These are phyloP conservation scores for Ophiostoma sp. DNA, from an alignment of 2,329 filamentous ascomycete genomes.

Conservation along the genomic window DNA sequence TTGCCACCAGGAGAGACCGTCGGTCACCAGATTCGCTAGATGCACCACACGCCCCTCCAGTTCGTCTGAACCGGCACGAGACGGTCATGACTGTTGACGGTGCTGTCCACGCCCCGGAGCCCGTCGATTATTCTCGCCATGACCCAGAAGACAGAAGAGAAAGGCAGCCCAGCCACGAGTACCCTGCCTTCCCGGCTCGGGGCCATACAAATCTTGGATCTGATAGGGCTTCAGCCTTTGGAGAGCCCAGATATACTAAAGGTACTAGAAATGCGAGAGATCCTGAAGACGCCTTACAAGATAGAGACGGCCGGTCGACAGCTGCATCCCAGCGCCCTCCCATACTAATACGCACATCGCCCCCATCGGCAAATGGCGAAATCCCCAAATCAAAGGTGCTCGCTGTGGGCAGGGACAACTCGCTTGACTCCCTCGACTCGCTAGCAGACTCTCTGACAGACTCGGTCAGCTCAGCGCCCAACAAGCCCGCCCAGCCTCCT, in stretches of 20 bases:
- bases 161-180: too few species aligned
- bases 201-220: too few species aligned
- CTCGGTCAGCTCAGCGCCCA: not conserved
- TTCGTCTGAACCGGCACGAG: too few species aligned
- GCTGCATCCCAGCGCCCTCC: constrained; percentile 13
- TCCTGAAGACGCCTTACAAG: not conserved
- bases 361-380: constrained; percentile 14
- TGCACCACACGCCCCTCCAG: too few species aligned
- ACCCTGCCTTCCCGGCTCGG: too few species aligned
- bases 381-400: not conserved
- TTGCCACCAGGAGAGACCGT: constrained; percentile 2
- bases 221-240: too few species aligned
- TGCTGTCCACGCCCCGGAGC: too few species aligned
- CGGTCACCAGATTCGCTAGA: not conserved
- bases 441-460: not conserved
- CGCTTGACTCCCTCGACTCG: constrained; percentile 3
- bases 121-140: too few species aligned
- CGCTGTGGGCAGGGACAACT: not conserved
- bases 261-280: not conserved
- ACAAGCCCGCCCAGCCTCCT: not conserved
- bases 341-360: constrained; percentile 17
- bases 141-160: too few species aligned
- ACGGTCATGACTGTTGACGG: too few species aligned
- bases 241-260: too few species aligned
- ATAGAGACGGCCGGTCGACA: not conserved